Base-by-base conservation (phyloP, 495 filamentous ascomycete species). In the Ascodesmis nigricans region DNA sequence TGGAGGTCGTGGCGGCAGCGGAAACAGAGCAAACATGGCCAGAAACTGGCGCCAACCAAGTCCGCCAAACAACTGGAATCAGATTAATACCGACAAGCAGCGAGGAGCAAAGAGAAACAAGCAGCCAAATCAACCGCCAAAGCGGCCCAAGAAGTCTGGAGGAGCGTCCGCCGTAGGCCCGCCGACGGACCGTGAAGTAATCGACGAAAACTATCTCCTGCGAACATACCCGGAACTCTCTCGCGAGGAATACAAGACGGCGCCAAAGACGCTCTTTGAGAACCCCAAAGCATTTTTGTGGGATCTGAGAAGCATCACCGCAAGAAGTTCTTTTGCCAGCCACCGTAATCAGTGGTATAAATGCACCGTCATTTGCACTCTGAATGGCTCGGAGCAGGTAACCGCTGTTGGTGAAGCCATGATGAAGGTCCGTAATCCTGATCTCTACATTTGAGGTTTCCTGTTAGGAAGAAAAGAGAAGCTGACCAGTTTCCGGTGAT, bases 371-470 rank as follows among this genome's bases (percentile, higher is more conserved):
- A 41, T 43, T 22, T 39, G 45, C 25, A 47, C 41, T 5, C 44
- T 54, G 29, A 32, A 47, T 18, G 40, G 50, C 21, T 29, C 15
- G 4, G 31, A 43, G 25, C 44, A 44, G 14, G 22, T 50, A 29
- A 46, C 44, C 11, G 55, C 50, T 10, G 17, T 46, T 39, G 55
- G 55, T 14, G 53, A 55, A 28, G 44, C 47, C 7, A 37, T 20
- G 21, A 44, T 31, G 27, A 54, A 57, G 42, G 55, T 57, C 38
- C 18, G 43, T 26, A 17, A 3, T 11, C 25, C 4, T 10, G 5
- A 7, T 2, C 17, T 11, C 8, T 4, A 13, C 9, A 7, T 1
- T 30, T 11, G 11, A 25, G 6, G 23, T 6, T 11, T 25, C 6
- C 6, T 11, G 23, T 25, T 25, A 25, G 11, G 6, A 25, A 25